These are phyloP conservation scores for Flaveria linearis DNA, from an alignment of 129 eudicot species.

Conservation along the genomic window DNA sequence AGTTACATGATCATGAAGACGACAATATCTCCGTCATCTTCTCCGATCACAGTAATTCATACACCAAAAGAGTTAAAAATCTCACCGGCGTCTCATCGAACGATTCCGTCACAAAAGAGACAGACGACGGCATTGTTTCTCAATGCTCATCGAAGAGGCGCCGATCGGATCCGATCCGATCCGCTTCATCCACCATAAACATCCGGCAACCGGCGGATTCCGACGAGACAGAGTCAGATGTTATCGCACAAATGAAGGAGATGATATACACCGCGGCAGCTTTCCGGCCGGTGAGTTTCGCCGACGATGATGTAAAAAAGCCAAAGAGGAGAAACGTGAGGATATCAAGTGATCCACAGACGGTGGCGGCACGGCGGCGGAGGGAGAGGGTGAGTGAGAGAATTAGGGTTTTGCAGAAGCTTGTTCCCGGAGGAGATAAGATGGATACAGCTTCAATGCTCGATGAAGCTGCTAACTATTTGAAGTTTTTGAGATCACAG, in stretches of 20 bases:
- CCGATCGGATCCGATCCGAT: conserved; percentile 37
- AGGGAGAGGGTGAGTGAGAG: conserved; percentile 85
- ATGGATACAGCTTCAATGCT: conserved; percentile 99
- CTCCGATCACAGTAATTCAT: conserved; percentile 43
- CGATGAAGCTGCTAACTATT: conserved; percentile 93
- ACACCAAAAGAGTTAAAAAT: conserved; percentile 29
- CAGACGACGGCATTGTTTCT: conserved; percentile 31
- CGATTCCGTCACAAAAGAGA: conserved; percentile 34
- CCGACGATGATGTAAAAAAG: conserved; percentile 52
- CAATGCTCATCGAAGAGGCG: conserved; percentile 32
- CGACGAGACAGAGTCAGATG: conserved; percentile 79
- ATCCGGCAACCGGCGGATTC: conserved; percentile 57
- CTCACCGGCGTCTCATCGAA: conserved; percentile 32
- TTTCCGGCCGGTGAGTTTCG: conserved; percentile 82
- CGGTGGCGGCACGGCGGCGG: conserved; percentile 92
- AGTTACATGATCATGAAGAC: conserved; percentile 36
- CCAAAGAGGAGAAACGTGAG: conserved; percentile 78
- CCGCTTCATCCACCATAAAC: conserved; percentile 67
- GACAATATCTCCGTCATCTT: conserved; percentile 53
- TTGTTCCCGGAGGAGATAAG: conserved; percentile 91
- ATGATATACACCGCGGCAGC: conserved; percentile 92
- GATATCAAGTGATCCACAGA: conserved; percentile 87
- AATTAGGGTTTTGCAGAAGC: conserved; percentile 81
- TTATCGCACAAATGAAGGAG: conserved; percentile 88
- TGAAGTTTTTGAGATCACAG: conserved; percentile 80